Evolutionary conservation across 1,284 basidiomycete genomes (phyloP), one percentile per base, ranked within the genome.

Genomic region (Malassezia nana): DNA sequence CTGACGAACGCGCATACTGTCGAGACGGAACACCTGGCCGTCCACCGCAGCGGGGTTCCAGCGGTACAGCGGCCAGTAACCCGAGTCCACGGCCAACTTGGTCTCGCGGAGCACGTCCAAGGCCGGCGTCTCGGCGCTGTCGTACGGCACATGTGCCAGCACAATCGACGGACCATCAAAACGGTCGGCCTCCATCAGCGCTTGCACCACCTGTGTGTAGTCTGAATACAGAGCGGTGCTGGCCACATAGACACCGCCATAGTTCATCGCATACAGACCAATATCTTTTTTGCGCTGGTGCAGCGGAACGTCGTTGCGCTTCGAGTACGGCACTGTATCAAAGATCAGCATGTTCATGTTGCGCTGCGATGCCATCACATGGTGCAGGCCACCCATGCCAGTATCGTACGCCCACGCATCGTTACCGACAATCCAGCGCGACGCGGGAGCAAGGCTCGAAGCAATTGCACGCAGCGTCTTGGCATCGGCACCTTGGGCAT

Each of bases 361-460:
- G 61, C 89, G 81, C 15, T 84, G 83, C 6, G 89, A 92, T 20
- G 90, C 83, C 53, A 95, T 86, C 63, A 85, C 84, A 67, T 96
- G 92, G 76, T 98, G 92, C 41, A 96, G 79, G 60, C 91, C 92
- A 3, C 89, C 91, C n/a, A 89, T 84, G 40, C 91, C 92, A 44
- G 95, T 82, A 75, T 96, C 92, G 73, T 92, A 89, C 0, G 91
- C 86, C 92, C 92, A 98, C 0, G 89, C 86, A 74, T 98, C 92
- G 44, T 89, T 94, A 22, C 92, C 90, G 64, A 96, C 85, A 74
- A 98, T 96, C 91, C 91, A 98, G 53, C 88, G 62, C 39, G 63
- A 66, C 55, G 63, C 59, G 50, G 55, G 58, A n/a, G 57, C 57
- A 16, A 70, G 52, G 55, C 64, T 55, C 24, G 52, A 39, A 3